Conservation (phyloP, 2,329 filamentous ascomycete genomes). For the Fusarium sp. region DNA sequence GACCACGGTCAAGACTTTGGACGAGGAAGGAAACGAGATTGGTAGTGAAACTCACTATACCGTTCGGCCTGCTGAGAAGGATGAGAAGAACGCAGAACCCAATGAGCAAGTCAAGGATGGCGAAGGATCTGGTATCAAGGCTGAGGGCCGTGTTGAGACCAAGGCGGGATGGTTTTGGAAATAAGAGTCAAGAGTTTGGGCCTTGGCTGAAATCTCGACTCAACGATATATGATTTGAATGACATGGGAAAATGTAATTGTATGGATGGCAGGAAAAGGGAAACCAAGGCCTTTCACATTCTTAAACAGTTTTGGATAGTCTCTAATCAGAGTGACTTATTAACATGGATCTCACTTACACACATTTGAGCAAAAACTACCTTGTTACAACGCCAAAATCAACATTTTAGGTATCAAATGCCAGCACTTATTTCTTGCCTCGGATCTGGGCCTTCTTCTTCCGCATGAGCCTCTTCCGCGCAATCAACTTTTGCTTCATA, state of each 20-base stretch:
- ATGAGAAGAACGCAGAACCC: slow-evolving; percentile 13
- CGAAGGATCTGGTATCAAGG: slow-evolving; percentile 15
- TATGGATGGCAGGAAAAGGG: neutral
- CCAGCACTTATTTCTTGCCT: slow-evolving; percentile 42
- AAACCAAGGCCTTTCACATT: neutral
- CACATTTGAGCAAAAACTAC: neutral
- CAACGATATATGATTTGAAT: slow-evolving; percentile 25
- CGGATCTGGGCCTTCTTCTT: slow-evolving; percentile 66
- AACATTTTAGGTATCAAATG: slow-evolving; percentile 35
- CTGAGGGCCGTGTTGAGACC: slow-evolving; percentile 36
- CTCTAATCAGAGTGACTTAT: neutral
- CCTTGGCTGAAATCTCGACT: slow-evolving; percentile 15
- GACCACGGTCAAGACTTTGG: slow-evolving; percentile 51
- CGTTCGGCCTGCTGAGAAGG: slow-evolving; percentile 44
- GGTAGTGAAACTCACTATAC: slow-evolving; percentile 50
- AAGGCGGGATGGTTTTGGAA: slow-evolving; percentile 55
- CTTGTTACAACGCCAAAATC: slow-evolving; percentile 7
- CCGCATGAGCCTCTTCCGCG: slow-evolving; percentile 80
- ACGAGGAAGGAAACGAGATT: slow-evolving; percentile 54
- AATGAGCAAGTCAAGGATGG: slow-evolving; percentile 27
- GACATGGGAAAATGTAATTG: slow-evolving; percentile 2
- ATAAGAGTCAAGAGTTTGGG: slow-evolving; percentile 27
- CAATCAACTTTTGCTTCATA: slow-evolving; percentile 78
- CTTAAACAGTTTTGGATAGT: neutral
- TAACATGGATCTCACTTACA: neutral